Evolutionary conservation across 1,284 basidiomycete species (phyloP), one percentile per base, ranked within the genome.

Genomic region (Leccinum pachyderme): DNA sequence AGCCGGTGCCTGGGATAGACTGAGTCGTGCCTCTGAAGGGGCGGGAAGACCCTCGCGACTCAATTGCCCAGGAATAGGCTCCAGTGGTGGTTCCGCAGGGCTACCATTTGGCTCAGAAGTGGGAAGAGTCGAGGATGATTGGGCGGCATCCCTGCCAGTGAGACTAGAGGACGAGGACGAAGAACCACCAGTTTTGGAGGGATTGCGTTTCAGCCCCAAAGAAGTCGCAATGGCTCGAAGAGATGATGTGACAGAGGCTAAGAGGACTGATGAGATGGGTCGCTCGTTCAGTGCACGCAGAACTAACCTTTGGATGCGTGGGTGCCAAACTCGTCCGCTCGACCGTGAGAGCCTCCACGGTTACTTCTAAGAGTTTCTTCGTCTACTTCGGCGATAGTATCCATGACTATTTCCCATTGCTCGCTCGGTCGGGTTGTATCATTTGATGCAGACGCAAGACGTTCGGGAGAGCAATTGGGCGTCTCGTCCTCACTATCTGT

Each of bases 341-440:
- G 68, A 22, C 73, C 67, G 55, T 58, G 47, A 2, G 60, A 51
- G 28, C 37, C 50, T 27, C 64, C 66, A 15, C 64, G 59, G 52
- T 64, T 69, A 32, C 61, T 68, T 45, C 61, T 62, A 7, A 69
- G 63, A 4, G 70, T 68, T 27, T 72, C 72, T 61, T 87, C 84
- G 41, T 83, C 80, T 12, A 77, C 73, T 60, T 89, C 87, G 37
- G 77, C 72, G 47, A 89, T 89, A 57, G 81, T 81, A 53, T 89
- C 87, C 84, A 89, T 89, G 28, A 89, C 80, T 55, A 89, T 72
- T 63, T 89, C 86, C 87, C 87, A 90, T 63, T 87, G 84, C 62
- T 87, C 85, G 63, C 85, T 87, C 0, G 82, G 83, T 43, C 84
- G 76, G 25, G 80, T 68, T 53, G 75, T 65, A 41, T 54, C 55